These are phyloP conservation scores for Cordyceps militaris DNA, from an alignment of 2,329 filamentous ascomycete genomes.

Conservation along the genomic window DNA sequence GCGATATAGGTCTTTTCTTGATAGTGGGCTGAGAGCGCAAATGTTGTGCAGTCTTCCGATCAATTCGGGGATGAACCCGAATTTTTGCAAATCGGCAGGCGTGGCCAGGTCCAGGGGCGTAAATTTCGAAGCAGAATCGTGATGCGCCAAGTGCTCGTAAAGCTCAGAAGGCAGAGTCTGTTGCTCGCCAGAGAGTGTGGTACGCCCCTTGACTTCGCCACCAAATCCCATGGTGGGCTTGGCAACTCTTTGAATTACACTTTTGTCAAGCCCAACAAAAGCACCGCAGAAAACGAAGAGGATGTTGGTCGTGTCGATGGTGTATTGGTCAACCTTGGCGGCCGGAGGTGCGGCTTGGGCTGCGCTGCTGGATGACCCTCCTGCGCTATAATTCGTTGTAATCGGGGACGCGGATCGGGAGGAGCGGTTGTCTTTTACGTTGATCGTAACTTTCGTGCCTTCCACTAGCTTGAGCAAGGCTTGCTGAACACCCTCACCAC, in stretches of 20 bases:
- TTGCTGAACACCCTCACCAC: conserved; percentile 94
- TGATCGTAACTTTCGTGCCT: conserved; percentile 86
- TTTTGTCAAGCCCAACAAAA: conserved; percentile 86
- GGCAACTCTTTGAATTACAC: conserved; percentile 78
- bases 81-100: conserved; percentile 70
- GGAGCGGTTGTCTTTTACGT: conserved; percentile 70
- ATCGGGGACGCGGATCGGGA: conserved; percentile 46
- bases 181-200: conserved; percentile 40
- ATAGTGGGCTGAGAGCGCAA: conserved; percentile 73
- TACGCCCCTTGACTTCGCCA: conserved; percentile 61
- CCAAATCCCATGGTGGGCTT: conserved; percentile 86
- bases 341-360: conserved; percentile 39
- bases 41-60: conserved; percentile 91
- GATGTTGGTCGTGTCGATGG: conserved; percentile 90
- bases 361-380: conserved; percentile 36
- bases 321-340: conserved; percentile 55
- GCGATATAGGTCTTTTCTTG: conserved; percentile 61
- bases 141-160: conserved; percentile 51
- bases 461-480: conserved; percentile 93
- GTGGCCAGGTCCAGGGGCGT: conserved; percentile 65
- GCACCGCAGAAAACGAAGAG: conserved; percentile 95
- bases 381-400: conserved; percentile 44
- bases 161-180: conserved; percentile 59
- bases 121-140: conserved; percentile 35
- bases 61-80: conserved; percentile 90